phyloP scores from a whole-genome alignment of 495 filamentous ascomycete species.

The Neurospora pannonica region DNA sequence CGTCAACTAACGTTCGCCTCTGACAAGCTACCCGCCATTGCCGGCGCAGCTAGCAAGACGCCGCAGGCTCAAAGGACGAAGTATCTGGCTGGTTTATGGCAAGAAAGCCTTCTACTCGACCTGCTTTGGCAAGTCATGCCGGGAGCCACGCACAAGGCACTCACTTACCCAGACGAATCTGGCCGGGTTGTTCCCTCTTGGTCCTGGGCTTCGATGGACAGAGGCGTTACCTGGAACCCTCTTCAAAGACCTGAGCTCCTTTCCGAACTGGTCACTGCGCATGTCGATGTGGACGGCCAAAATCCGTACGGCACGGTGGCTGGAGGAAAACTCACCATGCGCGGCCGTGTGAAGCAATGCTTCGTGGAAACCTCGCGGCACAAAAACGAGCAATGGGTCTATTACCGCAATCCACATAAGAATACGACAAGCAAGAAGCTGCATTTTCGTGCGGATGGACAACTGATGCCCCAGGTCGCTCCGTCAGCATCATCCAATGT shows the following conservation, averaged over 20 bases:
- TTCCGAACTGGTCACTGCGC: background rate
- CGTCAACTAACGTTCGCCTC: slow-evolving; percentile 35
- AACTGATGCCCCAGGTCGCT: background rate
- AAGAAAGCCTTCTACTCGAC: background rate
- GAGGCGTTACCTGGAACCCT: background rate
- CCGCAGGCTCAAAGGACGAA: slow-evolving; percentile 24
- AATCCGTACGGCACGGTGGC: background rate
- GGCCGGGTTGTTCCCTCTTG: background rate
- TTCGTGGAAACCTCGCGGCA: background rate
- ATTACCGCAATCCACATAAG: background rate
- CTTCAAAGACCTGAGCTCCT: background rate
- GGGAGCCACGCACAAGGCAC: background rate
- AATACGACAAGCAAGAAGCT: background rate
- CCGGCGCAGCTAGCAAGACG: slow-evolving; percentile 20
- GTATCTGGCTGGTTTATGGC: slow-evolving; percentile 35
- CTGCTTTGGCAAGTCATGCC: background rate
- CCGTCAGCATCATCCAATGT: background rate
- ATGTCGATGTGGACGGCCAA: background rate
- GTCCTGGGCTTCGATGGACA: background rate
- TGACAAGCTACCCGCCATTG: slow-evolving; percentile 36
- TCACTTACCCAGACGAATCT: background rate
- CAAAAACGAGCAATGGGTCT: background rate
- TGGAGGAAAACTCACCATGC: background rate
- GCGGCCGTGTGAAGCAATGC: background rate
- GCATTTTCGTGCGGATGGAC: background rate